Evolutionary conservation across 257 asterid species (phyloP).

Genomic region (Knoxia roxburghii): DNA sequence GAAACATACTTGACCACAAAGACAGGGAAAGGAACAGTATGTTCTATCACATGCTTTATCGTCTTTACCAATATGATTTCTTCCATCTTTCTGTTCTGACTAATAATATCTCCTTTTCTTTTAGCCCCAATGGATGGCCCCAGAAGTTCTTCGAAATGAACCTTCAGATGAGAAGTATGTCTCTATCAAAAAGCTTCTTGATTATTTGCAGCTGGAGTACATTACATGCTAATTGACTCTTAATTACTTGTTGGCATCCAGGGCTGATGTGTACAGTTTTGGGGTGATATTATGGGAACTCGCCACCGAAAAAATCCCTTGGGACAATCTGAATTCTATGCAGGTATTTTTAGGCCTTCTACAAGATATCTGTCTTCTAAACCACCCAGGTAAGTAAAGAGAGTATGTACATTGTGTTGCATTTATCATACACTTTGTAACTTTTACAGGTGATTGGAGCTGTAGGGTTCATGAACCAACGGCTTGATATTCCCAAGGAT

Average conservation of each 20-base stretch:
- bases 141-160: slow-evolving; percentile 95
- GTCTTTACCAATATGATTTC: slow-evolving; percentile 4
- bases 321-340: slow-evolving; percentile 87
- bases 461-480: slow-evolving; percentile 96
- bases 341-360: slow-evolving; percentile 47
- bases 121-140: slow-evolving; percentile 99
- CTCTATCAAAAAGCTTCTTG: background rate
- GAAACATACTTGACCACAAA: slow-evolving; percentile 84
- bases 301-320: slow-evolving; percentile 82
- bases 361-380: background rate
- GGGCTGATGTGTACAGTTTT: slow-evolving; percentile 84
- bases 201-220: background rate
- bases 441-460: slow-evolving; percentile 81
- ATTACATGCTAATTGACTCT: background rate
- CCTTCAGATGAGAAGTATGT: slow-evolving; percentile 87
- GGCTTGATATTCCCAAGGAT: slow-evolving; percentile 72
- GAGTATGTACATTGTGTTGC: background rate
- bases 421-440: slow-evolving; percentile 5
- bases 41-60: slow-evolving; percentile 11
- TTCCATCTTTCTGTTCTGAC: slow-evolving; percentile 17
- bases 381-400: too few species aligned
- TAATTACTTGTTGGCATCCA: slow-evolving; percentile 29
- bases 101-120: slow-evolving; percentile 15
- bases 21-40: slow-evolving; percentile 96
- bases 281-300: slow-evolving; percentile 97